Conservation (phyloP, 2,329 filamentous ascomycete genomes). For the Didymellaceae sp. region DNA sequence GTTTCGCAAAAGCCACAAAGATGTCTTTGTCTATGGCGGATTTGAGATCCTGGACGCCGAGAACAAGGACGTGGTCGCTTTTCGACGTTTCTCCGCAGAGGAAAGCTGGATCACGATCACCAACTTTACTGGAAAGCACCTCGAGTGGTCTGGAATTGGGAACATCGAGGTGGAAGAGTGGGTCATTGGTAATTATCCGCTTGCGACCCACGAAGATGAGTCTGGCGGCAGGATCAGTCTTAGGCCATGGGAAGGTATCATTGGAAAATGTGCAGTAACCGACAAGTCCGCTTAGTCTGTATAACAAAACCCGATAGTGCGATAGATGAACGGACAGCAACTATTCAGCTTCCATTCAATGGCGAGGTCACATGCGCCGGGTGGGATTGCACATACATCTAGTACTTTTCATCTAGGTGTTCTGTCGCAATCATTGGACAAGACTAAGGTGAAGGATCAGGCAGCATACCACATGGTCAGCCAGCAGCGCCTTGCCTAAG, state of each 20-base stretch:
- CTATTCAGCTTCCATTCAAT: too few relatives aligned
- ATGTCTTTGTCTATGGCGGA: neutral
- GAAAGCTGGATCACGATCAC: neutral
- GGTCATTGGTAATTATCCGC: conserved; percentile 1
- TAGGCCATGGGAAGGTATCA: neutral
- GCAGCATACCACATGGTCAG: too few relatives aligned
- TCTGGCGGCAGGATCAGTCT: neutral
- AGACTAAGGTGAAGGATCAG: too few relatives aligned
- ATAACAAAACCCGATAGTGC: too few relatives aligned
- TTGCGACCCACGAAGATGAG: neutral
- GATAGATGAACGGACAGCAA: too few relatives aligned
- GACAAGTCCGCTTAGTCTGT: too few relatives aligned
- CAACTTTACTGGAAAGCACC: neutral
- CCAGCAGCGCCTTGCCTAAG: too few relatives aligned
- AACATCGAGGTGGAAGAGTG: neutral
- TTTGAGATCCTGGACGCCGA: neutral
- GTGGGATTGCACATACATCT: too few relatives aligned
- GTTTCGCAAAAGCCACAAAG: neutral
- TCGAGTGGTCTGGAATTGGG: neutral
- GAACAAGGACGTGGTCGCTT: neutral
- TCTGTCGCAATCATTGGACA: too few relatives aligned
- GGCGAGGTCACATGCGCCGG: too few relatives aligned
- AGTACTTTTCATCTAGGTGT: too few relatives aligned
- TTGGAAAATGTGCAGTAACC: neutral
- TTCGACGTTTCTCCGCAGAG: neutral